Conservation (phyloP, 345 rosid genomes). For the Melastoma malabathricum region DNA sequence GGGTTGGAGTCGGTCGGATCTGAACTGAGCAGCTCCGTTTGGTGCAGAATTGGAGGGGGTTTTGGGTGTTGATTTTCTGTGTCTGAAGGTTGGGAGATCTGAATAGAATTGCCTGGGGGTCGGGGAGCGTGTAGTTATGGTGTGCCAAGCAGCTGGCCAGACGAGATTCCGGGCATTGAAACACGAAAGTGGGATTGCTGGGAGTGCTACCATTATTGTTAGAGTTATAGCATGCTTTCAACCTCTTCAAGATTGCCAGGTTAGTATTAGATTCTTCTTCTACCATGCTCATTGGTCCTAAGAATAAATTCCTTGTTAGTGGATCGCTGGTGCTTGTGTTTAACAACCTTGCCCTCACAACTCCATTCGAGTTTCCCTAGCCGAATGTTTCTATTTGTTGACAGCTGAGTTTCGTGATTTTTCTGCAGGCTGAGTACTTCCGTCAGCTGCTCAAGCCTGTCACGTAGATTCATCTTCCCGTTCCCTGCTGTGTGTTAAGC, state of each 20-base stretch:
- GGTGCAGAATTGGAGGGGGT: too few relatives aligned
- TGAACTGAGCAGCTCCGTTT: too few relatives aligned
- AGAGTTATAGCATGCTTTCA: constrained; percentile 85
- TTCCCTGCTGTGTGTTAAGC: constrained; percentile 21
- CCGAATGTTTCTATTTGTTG: too few relatives aligned
- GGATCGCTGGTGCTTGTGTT: too few relatives aligned
- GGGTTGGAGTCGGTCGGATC: too few relatives aligned
- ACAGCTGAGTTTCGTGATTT: constrained; percentile 1
- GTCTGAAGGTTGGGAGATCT: constrained; percentile 2
- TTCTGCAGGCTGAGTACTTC: constrained; percentile 71
- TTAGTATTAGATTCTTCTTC: constrained; percentile 10
- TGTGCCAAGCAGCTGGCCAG: constrained; percentile 81
- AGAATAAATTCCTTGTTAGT: too few relatives aligned
- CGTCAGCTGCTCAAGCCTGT: constrained; percentile 87
- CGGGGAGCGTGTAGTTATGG: constrained; percentile 65
- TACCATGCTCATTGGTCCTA: too few relatives aligned
- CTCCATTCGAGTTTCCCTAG: too few relatives aligned
- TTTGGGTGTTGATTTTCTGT: too few relatives aligned
- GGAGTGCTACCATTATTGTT: constrained; percentile 59
- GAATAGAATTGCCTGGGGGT: constrained; percentile 12
- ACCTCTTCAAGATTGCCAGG: constrained; percentile 82
- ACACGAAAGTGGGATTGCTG: constrained; percentile 67
- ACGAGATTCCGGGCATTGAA: constrained; percentile 83
- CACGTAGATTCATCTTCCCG: constrained; percentile 39
- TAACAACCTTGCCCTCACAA: too few relatives aligned